A percentile compares a stretch with the other conserved stretches of the same genome.
Conservation (phyloP, 2,329 filamentous ascomycete species). For the Penicillium sp. region DNA sequence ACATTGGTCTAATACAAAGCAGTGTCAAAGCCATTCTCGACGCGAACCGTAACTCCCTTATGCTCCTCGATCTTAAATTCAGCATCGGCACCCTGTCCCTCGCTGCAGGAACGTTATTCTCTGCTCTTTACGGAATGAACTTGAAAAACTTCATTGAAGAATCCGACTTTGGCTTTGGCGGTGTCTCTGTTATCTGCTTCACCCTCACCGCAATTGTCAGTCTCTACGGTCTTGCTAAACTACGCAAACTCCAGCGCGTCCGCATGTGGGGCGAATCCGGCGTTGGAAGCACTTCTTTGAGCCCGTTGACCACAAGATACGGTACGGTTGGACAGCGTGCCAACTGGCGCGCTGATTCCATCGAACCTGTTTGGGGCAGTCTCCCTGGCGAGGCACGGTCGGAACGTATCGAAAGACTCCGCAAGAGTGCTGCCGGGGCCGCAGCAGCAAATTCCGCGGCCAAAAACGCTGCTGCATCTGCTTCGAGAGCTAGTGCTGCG, state of each 20-base stretch:
- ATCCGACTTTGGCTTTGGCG: constrained; percentile 78
- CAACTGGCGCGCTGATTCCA: constrained; percentile 46
- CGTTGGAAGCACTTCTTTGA: constrained; percentile 32
- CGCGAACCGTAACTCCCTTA: constrained; percentile 95
- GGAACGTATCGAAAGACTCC: constrained; percentile 39
- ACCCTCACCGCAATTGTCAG: constrained; percentile 75
- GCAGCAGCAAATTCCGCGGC: constrained; percentile 13
- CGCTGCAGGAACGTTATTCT: constrained; percentile 89
- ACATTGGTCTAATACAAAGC: constrained; percentile 15
- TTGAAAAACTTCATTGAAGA: constrained; percentile 98
- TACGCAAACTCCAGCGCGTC: constrained; percentile 82
- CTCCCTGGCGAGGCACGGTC: constrained; percentile 40
- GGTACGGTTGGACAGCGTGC: constrained; percentile 27
- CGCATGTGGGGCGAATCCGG: constrained; percentile 73
- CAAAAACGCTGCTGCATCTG: constrained; percentile 10
- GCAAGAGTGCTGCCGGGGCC: constrained; percentile 30
- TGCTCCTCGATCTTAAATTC: constrained; percentile 96
- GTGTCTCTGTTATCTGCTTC: constrained; percentile 69
- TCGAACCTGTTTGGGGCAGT: constrained; percentile 42
- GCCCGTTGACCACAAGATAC: constrained; percentile 27
- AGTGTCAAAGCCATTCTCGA: constrained; percentile 96
- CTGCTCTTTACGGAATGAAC: constrained; percentile 99
- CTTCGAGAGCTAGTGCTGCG: not conserved
- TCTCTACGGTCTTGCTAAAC: constrained; percentile 77
- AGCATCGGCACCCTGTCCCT: constrained; percentile 93